phyloP scores from a whole-genome alignment of 495 filamentous ascomycete genomes.

The Hyaloscypha variabilis region DNA sequence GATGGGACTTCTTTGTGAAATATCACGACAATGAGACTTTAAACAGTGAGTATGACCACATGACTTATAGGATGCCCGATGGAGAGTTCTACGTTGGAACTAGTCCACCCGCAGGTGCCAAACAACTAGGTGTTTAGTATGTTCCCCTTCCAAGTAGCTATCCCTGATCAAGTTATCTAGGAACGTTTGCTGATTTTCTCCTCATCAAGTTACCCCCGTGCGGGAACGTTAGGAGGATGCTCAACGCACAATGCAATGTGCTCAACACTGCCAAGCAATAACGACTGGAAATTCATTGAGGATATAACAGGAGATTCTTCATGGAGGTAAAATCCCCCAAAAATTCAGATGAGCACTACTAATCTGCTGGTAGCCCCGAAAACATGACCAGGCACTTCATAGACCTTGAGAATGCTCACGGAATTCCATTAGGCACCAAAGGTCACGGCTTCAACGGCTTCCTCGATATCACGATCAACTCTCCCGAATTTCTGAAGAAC shows the following conservation, averaged over 20 bases:
- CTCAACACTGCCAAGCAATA: slow-evolving; percentile 40
- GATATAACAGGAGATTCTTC: slow-evolving; percentile 42
- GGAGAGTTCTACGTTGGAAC: slow-evolving; percentile 43
- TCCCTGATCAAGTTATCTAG: too few relatives aligned
- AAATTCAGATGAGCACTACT: too few relatives aligned
- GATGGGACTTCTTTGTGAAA: slow-evolving; percentile 52
- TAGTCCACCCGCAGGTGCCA: slow-evolving; percentile 43
- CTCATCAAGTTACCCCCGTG: slow-evolving; percentile 37
- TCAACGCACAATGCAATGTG: slow-evolving; percentile 48
- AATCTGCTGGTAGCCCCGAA: neutral
- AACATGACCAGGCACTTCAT: neutral
- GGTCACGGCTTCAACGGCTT: neutral
- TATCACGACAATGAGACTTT: slow-evolving; percentile 45
- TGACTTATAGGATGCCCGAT: slow-evolving; percentile 44
- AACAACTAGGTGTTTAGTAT: slow-evolving; percentile 44
- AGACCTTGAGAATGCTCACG: neutral
- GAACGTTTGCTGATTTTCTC: too few relatives aligned
- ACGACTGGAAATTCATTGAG: slow-evolving; percentile 48
- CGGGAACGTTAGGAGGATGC: slow-evolving; percentile 49
- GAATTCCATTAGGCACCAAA: neutral
- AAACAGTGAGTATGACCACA: slow-evolving; percentile 42
- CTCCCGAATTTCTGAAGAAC: neutral
- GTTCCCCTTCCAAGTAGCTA: too few relatives aligned
- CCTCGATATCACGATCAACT: neutral
- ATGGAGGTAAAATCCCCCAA: slow-evolving; percentile 30